phyloP scores from a whole-genome alignment of 2,329 filamentous ascomycete genomes.

The Macroventuria anomochaeta region DNA sequence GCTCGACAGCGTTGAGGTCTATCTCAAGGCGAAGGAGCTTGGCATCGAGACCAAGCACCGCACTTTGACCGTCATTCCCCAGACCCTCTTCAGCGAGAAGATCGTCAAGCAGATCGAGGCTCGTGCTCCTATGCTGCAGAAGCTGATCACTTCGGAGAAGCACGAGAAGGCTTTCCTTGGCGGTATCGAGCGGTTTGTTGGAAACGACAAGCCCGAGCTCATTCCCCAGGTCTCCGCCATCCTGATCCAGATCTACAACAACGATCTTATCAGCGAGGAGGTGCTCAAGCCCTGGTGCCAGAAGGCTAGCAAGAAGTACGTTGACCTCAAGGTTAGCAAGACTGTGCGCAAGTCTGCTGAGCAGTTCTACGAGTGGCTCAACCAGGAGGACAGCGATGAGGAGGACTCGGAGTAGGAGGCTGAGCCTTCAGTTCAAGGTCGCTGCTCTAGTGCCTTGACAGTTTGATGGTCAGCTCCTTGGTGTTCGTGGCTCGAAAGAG shows the following conservation, averaged over 20 bases:
- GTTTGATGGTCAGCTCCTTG: neutral
- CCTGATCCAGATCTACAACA: slow-evolving; percentile 86
- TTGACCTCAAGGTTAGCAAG: slow-evolving; percentile 85
- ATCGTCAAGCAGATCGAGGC: slow-evolving; percentile 85
- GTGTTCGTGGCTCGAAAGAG: neutral
- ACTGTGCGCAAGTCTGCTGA: slow-evolving; percentile 95
- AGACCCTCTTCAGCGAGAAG: slow-evolving; percentile 91
- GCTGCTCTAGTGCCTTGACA: neutral
- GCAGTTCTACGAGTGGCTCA: slow-evolving; percentile 93
- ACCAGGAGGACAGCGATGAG: slow-evolving; percentile 70
- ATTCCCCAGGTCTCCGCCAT: slow-evolving; percentile 82
- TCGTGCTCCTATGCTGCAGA: slow-evolving; percentile 87
- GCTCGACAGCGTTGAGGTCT: slow-evolving; percentile 88
- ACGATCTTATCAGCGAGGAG: slow-evolving; percentile 88
- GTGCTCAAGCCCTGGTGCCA: slow-evolving; percentile 87
- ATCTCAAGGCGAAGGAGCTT: slow-evolving; percentile 94
- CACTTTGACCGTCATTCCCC: slow-evolving; percentile 87
- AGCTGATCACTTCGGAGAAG: slow-evolving; percentile 88
- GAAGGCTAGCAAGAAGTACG: slow-evolving; percentile 98
- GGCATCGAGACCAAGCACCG: slow-evolving; percentile 95
- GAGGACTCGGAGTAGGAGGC: slow-evolving; percentile 38
- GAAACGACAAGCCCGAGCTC: slow-evolving; percentile 81
- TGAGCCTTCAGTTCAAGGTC: neutral
- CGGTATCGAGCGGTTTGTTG: slow-evolving; percentile 91
- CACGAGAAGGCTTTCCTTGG: slow-evolving; percentile 96